Evolutionary conservation across 805 yeast species (phyloP).

Genomic region (Diddensiella santjacobensis): DNA sequence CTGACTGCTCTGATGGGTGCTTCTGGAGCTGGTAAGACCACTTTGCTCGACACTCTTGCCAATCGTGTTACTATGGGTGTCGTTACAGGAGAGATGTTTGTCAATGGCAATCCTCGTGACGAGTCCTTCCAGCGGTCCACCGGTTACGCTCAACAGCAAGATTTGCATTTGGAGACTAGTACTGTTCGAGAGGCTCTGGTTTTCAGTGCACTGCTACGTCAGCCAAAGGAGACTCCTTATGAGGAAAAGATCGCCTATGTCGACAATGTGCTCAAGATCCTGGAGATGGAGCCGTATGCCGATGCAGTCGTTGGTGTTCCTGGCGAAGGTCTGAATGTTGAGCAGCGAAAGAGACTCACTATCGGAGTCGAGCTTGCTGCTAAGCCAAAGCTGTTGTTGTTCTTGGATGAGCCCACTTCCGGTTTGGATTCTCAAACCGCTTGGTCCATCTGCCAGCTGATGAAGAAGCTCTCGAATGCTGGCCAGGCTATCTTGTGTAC

Average conservation of each 20-base stretch:
- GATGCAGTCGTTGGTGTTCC: conserved; percentile 73
- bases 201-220: conserved; percentile 66
- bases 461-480: conserved; percentile 55
- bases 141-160: conserved; percentile 77
- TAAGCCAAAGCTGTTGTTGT: conserved; percentile 55
- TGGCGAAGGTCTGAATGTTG: conserved; percentile 65
- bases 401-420: conserved; percentile 67
- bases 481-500: conserved; percentile 70
- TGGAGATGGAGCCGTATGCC: conserved; percentile 62
- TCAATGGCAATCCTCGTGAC: conserved; percentile 59
- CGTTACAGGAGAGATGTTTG: conserved; percentile 63
- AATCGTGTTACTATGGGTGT: conserved; percentile 69
- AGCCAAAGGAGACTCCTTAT: conserved; percentile 48
- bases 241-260: conserved; percentile 62
- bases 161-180: conserved; percentile 59
- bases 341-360: conserved; percentile 58
- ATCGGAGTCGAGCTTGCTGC: conserved; percentile 68
- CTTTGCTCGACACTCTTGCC: conserved; percentile 65
- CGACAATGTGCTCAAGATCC: conserved; percentile 56
- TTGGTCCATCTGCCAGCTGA: conserved; percentile 59
- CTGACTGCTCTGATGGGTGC: conserved; percentile 76
- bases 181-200: conserved; percentile 70
- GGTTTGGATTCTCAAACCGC: conserved; percentile 69
- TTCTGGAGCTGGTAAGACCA: conserved; percentile 80
- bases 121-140: conserved; percentile 61